Evolutionary conservation across 2,329 filamentous ascomycete genomes (phyloP).

Genomic region (Fusarium virguliforme): DNA sequence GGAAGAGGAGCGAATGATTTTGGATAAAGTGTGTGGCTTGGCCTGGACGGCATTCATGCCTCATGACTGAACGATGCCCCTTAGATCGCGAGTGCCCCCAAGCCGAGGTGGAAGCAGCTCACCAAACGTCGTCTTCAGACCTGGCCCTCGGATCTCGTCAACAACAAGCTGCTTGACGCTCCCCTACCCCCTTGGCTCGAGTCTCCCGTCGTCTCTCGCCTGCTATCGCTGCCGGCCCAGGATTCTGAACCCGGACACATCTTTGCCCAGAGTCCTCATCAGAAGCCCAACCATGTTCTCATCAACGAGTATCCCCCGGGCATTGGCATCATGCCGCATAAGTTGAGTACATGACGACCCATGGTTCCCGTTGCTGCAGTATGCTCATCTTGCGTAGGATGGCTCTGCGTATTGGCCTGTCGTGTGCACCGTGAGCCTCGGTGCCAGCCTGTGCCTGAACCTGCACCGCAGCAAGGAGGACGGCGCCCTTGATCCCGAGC

Average conservation of each 20-base stretch:
- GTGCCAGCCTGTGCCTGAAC: constrained; percentile 83
- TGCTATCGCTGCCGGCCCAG: constrained; percentile 66
- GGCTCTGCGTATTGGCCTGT: constrained; percentile 88
- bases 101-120: constrained; percentile 87
- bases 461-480: constrained; percentile 77
- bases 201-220: constrained; percentile 76
- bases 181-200: constrained; percentile 83
- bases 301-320: constrained; percentile 93
- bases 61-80: constrained; percentile 36
- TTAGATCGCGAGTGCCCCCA: constrained; percentile 75
- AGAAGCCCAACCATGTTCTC: constrained; percentile 88
- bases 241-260: constrained; percentile 57
- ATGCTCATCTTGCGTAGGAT: constrained; percentile 69
- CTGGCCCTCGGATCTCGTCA: constrained; percentile 87
- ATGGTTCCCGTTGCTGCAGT: constrained; percentile 23
- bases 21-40: constrained; percentile 74
- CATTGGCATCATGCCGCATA: constrained; percentile 97
- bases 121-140: constrained; percentile 92
- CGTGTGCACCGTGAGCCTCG: constrained; percentile 92
- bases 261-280: constrained; percentile 79
- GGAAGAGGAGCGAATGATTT: constrained; percentile 80
- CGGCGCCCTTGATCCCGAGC: constrained; percentile 69
- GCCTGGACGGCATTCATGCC: constrained; percentile 41
- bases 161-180: constrained; percentile 81
- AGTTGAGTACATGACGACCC: constrained; percentile 63